Base-by-base conservation (phyloP, 2,329 filamentous ascomycete species). In the Fusarium veterinarium region DNA sequence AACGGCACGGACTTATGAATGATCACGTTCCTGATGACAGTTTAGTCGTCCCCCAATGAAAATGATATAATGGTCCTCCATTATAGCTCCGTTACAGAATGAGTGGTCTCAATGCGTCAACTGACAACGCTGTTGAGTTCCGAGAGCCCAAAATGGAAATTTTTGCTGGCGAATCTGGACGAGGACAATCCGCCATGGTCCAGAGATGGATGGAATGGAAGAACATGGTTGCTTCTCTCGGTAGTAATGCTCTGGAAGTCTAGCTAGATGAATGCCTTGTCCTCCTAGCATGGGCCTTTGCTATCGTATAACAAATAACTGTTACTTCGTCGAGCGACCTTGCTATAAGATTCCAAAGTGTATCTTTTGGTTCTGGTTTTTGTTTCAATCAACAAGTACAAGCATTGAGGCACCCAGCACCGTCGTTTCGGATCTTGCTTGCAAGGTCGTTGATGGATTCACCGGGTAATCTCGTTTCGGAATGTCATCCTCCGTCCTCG, bases 351-450 rank as follows among this genome's bases (percentile, higher is more conserved):
- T 31, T 0, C 20, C 8, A 3, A 17, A 2, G 10, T 6, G 1
- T 23, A 16, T 8, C 1, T 0, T 12, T 17, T 30, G 6, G 13
- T 0, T n/a, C 0, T 6, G 3, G 3, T 0, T 5, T 8, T 16
- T 13, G 11, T 2, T 13, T 1, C 6, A 5, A 5, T 7, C 9
- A 28, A 2, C 0, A 30, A 30, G 31, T n/a, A 6, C 3, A 9
- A 19, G 5, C 25, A 6, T n/a, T 9, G 14, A 31, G 11, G 8
- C 1, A 23, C 8, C 4, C 3, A 31, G 4, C 0, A 8, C 8
- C 4, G 0, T 23, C 19, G 46, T 56, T 30, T 23, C 52, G 16
- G n/a, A 33, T 25, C 30, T 35, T 17, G 30, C 30, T 20, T 35
- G 6, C 11, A 41, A 19, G 23, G 23, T 9, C 20, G 10, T 20